Conservation (phyloP, 768 basidiomycete genomes). For the Floccularia luteovirens region DNA sequence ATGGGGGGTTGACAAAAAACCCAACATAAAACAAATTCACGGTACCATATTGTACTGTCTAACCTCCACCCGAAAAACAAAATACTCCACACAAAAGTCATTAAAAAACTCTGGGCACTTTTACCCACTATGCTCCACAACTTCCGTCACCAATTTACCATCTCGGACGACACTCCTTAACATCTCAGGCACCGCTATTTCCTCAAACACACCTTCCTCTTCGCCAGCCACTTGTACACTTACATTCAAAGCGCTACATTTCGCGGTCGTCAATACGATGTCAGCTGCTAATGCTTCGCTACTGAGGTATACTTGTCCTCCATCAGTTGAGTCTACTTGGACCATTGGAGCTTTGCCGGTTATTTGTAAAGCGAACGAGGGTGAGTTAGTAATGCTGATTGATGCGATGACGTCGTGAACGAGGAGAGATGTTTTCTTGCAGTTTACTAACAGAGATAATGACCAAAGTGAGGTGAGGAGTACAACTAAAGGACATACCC, state of each 20-base stretch:
- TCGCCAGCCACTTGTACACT: slow-evolving; percentile 80
- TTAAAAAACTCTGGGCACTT: background rate
- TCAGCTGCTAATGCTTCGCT: slow-evolving; percentile 70
- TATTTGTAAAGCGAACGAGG: slow-evolving; percentile 90
- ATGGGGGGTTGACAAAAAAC: too few relatives aligned
- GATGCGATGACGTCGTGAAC: slow-evolving; percentile 92
- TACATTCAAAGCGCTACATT: slow-evolving; percentile 90
- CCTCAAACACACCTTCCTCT: slow-evolving; percentile 88
- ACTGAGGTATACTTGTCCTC: slow-evolving; percentile 90
- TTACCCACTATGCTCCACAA: slow-evolving; percentile 81
- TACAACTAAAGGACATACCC: slow-evolving; percentile 36
- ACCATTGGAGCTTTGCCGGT: slow-evolving; percentile 87
- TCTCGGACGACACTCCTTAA: slow-evolving; percentile 73
- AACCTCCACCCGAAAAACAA: too few relatives aligned
- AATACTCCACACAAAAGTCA: too few relatives aligned
- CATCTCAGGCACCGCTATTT: slow-evolving; percentile 93
- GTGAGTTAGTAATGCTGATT: slow-evolving; percentile 82
- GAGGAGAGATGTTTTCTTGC: slow-evolving; percentile 79
- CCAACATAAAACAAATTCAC: too few relatives aligned
- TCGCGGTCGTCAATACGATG: slow-evolving; percentile 90
- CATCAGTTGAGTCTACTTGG: slow-evolving; percentile 91
- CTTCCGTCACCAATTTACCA: slow-evolving; percentile 81
- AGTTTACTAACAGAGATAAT: slow-evolving; percentile 57
- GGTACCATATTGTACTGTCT: too few relatives aligned
- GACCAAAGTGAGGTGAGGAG: slow-evolving; percentile 3